These are phyloP conservation scores for Penicillium sp. DNA, from an alignment of 2,329 filamentous ascomycete species.

Conservation along the genomic window DNA sequence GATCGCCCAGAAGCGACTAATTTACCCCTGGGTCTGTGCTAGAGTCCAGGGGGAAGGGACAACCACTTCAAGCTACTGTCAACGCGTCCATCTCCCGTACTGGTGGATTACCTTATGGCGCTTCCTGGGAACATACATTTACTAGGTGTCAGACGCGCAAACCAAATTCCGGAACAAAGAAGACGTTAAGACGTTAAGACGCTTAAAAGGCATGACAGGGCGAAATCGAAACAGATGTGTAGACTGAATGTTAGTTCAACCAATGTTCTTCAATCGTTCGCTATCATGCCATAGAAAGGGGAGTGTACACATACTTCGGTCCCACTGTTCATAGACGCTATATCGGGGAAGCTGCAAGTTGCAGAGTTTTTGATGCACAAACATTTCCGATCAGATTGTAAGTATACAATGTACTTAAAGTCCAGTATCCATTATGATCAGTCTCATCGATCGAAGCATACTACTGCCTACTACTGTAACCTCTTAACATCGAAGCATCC, in stretches of 20 bases:
- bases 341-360: conserved; percentile 6
- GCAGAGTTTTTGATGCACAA: conserved; percentile 2
- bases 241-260: not conserved
- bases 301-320: not conserved
- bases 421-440: conserved; percentile 6
- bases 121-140: not conserved
- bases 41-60: conserved; percentile 20
- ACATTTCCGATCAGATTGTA: conserved; percentile 2
- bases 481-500: not conserved
- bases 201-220: not conserved
- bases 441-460: not conserved
- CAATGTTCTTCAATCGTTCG: not conserved
- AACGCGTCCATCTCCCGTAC: conserved; percentile 24
- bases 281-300: not conserved
- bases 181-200: not conserved
- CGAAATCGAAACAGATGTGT: not conserved
- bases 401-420: not conserved
- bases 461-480: not conserved
- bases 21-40: conserved; percentile 6
- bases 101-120: conserved; percentile 5
- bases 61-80: conserved; percentile 21
- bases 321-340: conserved; percentile 3
- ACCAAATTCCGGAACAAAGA: not conserved
- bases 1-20: not conserved
- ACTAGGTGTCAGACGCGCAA: not conserved